Conservation (phyloP, 805 yeast species). For the Candida maris region DNA sequence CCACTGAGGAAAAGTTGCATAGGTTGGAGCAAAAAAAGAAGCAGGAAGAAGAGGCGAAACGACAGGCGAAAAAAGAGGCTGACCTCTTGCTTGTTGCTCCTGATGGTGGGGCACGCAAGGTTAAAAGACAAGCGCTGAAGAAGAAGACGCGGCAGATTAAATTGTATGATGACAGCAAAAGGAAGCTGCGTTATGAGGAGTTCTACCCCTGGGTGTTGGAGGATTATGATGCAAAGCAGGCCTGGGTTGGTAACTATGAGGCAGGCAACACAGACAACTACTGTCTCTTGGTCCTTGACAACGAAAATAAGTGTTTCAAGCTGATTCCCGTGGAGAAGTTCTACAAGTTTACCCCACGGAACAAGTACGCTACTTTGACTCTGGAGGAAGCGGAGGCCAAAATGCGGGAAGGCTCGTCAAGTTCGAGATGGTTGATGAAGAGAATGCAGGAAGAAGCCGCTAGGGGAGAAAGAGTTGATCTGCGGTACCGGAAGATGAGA, state of each 20-base stretch:
- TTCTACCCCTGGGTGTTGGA: slow-evolving; percentile 98
- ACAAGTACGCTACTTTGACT: slow-evolving; percentile 88
- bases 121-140: slow-evolving; percentile 54
- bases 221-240: slow-evolving; percentile 90
- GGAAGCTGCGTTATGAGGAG: slow-evolving; percentile 88
- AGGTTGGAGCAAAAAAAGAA: slow-evolving; percentile 25
- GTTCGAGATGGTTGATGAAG: slow-evolving; percentile 95
- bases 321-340: slow-evolving; percentile 95
- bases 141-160: slow-evolving; percentile 83
- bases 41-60: slow-evolving; percentile 29
- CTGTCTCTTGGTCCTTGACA: slow-evolving; percentile 79
- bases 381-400: slow-evolving; percentile 95
- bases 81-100: slow-evolving; percentile 79
- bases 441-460: slow-evolving; percentile 69
- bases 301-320: slow-evolving; percentile 69
- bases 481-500: slow-evolving; percentile 46
- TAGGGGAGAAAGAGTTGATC: slow-evolving; percentile 49
- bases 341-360: slow-evolving; percentile 89
- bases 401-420: slow-evolving; percentile 70
- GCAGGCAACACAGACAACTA: slow-evolving; percentile 85
- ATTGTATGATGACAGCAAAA: slow-evolving; percentile 75
- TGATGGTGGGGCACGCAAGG: slow-evolving; percentile 81
- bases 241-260: slow-evolving; percentile 94
- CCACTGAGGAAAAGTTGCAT: slow-evolving; percentile 41
- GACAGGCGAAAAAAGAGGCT: slow-evolving; percentile 36